Conservation (phyloP, 306 rosid species). For the Astragalus membranaceus region DNA sequence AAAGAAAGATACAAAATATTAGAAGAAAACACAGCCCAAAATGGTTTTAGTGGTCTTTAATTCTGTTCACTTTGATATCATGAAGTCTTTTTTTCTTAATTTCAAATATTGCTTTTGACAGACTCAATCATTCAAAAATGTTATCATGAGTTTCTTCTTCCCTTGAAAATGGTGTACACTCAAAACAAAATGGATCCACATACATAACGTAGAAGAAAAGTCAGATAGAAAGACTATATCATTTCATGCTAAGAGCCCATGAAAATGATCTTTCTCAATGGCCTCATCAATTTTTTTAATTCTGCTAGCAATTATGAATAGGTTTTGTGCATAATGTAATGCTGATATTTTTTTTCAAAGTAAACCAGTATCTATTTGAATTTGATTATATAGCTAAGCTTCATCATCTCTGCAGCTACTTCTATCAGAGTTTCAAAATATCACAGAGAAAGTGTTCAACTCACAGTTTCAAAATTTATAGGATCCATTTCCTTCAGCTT, state of each 20-base stretch:
- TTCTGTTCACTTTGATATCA: neutral
- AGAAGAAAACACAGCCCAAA: constrained; percentile 23
- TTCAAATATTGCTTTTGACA: neutral
- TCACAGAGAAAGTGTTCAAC: constrained; percentile 46
- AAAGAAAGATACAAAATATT: neutral
- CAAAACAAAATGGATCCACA: neutral
- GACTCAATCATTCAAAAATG: neutral
- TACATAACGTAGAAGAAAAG: neutral
- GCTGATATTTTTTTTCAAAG: neutral
- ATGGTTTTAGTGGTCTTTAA: neutral
- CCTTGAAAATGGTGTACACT: neutral
- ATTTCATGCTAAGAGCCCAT: neutral
- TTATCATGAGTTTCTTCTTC: neutral
- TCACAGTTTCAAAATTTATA: constrained; percentile 86
- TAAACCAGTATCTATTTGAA: neutral
- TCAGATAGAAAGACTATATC: neutral
- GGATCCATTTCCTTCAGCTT: constrained; percentile 97
- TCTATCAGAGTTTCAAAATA: constrained; percentile 6
- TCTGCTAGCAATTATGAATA: neutral
- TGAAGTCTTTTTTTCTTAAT: neutral
- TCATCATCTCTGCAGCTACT: constrained; percentile 11
- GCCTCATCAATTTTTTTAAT: neutral
- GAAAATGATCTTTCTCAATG: neutral
- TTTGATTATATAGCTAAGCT: neutral
- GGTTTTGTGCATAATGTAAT: neutral